Base-by-base conservation (phyloP, 306 rosid genomes). In the Casuarina glauca region DNA sequence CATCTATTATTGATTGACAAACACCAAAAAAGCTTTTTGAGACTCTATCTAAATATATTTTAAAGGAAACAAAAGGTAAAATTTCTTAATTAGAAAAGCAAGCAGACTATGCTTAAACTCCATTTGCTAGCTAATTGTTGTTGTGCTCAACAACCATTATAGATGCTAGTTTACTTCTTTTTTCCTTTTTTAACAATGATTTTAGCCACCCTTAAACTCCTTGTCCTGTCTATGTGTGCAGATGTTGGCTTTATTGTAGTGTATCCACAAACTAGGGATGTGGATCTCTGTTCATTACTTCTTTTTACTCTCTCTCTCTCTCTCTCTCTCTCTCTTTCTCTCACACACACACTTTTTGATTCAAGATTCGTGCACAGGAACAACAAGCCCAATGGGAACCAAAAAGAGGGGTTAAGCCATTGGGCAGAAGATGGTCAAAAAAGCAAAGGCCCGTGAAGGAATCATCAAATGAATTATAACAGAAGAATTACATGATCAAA, bases 1-100 rank as follows among this genome's bases (percentile, higher is more conserved):
- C 98, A 32, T 95, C 98, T 62, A 87, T 96, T 74, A 89, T 92
- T 72, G 98, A 95, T 88, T 97, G 97, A 50, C 93, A 86, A 82
- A 89, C 96, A 63, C 92, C 97, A 0, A 87, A 93, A 88, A 89
- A 85, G 68, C 93, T 95, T 82, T 90, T 95, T 71, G 79, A 76
- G 5, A 78, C 85, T 51, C 64, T 95, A 51, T 90, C 97, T 72
- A 80, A 82, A 76, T 86, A 86, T 84, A 82, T 42, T 80, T 79
- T 93, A 81, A 89, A 87, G 90, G 87, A 82, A 75, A 84, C 83
- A 72, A 87, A 82, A 87, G 98, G 97, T 93, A 88, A 58, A 50
- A 39, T 62, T 32, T 43, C 17, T 74, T 11, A 66, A 76, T 39
- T 73, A 78, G 76, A 76, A 54, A 73, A 62, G 51, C 48, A 62